Percentiles rank a stretch among this genome's conserved stretches.
Evolutionary conservation across 1,284 basidiomycete species (phyloP).

Genomic region (Cutaneotrichosporon cutaneum): DNA sequence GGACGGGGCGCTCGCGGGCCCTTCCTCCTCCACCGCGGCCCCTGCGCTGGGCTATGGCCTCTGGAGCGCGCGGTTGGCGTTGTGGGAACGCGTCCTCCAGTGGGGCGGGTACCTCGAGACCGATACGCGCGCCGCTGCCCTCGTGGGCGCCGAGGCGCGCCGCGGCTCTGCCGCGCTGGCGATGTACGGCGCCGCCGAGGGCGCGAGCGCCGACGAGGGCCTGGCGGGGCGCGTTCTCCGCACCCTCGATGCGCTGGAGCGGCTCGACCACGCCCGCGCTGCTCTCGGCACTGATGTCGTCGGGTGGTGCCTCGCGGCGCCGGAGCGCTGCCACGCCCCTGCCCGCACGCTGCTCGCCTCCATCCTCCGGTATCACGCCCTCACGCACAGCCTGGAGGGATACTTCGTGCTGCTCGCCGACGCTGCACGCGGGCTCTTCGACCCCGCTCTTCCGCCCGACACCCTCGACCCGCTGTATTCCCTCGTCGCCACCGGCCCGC

Average conservation of each 20-base stretch:
- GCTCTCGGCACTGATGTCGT: slow-evolving; percentile 29
- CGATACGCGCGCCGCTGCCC: slow-evolving; percentile 30
- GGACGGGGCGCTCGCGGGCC: slow-evolving; percentile 14
- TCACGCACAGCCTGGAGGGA: slow-evolving; percentile 34
- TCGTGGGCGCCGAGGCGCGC: slow-evolving; percentile 28
- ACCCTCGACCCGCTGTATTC: slow-evolving; percentile 30
- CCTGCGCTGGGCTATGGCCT: not conserved
- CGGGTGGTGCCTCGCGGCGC: slow-evolving; percentile 38
- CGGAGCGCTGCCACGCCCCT: slow-evolving; percentile 15
- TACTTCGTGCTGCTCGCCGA: slow-evolving; percentile 30
- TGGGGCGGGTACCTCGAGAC: slow-evolving; percentile 51
- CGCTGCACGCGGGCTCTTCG: slow-evolving; percentile 28
- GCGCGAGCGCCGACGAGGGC: slow-evolving; percentile 19
- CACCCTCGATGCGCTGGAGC: slow-evolving; percentile 29
- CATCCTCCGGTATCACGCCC: slow-evolving; percentile 33
- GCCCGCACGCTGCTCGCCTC: slow-evolving; percentile 29
- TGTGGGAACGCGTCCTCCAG: slow-evolving; percentile 35
- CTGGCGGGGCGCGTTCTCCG: slow-evolving; percentile 22
- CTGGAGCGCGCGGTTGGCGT: slow-evolving; percentile 22
- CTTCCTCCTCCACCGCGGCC: not conserved
- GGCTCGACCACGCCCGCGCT: slow-evolving; percentile 36
- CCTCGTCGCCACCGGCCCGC: slow-evolving; percentile 30
- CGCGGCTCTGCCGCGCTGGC: slow-evolving; percentile 25
- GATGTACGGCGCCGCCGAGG: slow-evolving; percentile 21
- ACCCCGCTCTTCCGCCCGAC: slow-evolving; percentile 20